These are phyloP conservation scores for Parathielavia hyrcaniae DNA, from an alignment of 495 filamentous ascomycete species.

Conservation along the genomic window DNA sequence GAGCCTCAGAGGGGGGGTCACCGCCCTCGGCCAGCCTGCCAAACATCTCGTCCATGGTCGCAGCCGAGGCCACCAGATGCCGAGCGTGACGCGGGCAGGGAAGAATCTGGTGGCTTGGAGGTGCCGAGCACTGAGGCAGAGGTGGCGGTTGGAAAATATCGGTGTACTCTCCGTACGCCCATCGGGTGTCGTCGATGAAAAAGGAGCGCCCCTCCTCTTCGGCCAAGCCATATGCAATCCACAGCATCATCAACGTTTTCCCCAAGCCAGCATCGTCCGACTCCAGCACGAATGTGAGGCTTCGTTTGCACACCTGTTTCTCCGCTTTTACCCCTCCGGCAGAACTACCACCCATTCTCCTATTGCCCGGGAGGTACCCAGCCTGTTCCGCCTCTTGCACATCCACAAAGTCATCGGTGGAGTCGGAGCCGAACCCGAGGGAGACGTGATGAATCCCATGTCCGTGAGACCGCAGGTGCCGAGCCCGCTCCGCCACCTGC, in stretches of 20 bases:
- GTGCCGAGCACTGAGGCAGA: constrained; percentile 50
- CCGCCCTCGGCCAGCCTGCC: constrained; percentile 51
- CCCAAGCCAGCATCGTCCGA: constrained; percentile 62
- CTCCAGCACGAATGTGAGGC: constrained; percentile 65
- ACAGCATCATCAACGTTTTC: constrained; percentile 61
- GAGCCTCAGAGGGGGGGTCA: constrained; percentile 41
- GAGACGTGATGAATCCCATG: constrained; percentile 37
- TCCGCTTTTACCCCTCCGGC: constrained; percentile 26
- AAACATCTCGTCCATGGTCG: constrained; percentile 52
- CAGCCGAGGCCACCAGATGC: constrained; percentile 63
- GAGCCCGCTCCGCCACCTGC: constrained; percentile 47
- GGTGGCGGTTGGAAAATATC: constrained; percentile 60
- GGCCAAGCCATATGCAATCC: constrained; percentile 71
- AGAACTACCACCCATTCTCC: not conserved
- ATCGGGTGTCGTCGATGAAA: constrained; percentile 69
- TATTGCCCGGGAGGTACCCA: constrained; percentile 46
- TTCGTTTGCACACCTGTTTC: constrained; percentile 54
- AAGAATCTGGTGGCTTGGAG: constrained; percentile 56
- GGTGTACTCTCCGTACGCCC: constrained; percentile 66
- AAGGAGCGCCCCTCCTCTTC: constrained; percentile 61
- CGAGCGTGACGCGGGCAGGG: constrained; percentile 64
- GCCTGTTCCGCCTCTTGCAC: constrained; percentile 55
- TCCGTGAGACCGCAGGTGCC: constrained; percentile 39
- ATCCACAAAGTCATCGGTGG: constrained; percentile 61
- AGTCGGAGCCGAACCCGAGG: constrained; percentile 51